Evolutionary conservation across 768 basidiomycete genomes (phyloP).

Genomic region (Stropharia rugosoannulata): DNA sequence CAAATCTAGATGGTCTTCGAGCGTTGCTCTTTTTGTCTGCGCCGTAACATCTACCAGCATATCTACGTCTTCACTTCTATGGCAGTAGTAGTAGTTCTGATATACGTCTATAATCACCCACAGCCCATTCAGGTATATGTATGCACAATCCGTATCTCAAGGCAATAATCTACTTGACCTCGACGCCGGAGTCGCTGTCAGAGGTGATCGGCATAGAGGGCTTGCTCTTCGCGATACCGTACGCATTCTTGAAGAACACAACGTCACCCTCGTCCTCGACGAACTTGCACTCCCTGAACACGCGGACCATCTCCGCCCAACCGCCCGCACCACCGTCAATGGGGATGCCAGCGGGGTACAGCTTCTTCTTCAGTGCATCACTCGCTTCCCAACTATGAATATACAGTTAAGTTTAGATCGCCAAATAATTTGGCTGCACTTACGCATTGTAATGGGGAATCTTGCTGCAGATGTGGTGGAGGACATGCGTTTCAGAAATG

Average conservation of each 20-base stretch:
- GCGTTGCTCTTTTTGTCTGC: too few relatives aligned
- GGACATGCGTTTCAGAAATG: slow-evolving; percentile 91
- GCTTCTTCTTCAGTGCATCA: slow-evolving; percentile 76
- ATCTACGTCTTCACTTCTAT: too few relatives aligned
- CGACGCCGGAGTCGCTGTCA: slow-evolving; percentile 55
- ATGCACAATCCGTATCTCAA: too few relatives aligned
- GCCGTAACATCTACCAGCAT: too few relatives aligned
- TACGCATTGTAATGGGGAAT: slow-evolving; percentile 93
- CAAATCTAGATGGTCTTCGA: too few relatives aligned
- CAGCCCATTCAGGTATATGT: too few relatives aligned
- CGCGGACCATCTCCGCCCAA: slow-evolving; percentile 79
- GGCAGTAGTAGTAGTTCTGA: background rate
- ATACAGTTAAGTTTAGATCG: background rate
- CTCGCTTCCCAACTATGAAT: slow-evolving; percentile 82
- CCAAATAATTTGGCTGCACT: slow-evolving; percentile 17
- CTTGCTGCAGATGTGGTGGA: slow-evolving; percentile 91
- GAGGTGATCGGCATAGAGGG: slow-evolving; percentile 62
- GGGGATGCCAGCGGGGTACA: slow-evolving; percentile 59
- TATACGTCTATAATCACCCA: background rate
- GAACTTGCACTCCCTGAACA: slow-evolving; percentile 84
- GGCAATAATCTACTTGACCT: slow-evolving; percentile 23
- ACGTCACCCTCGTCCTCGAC: slow-evolving; percentile 94
- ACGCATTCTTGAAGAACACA: slow-evolving; percentile 87
- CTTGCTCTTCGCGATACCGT: slow-evolving; percentile 71
- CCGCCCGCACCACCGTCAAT: slow-evolving; percentile 75